Percentiles rank a stretch among this genome's conserved stretches.
Conservation (phyloP, 2,329 filamentous ascomycete species). For the Aspergillus jensenii region DNA sequence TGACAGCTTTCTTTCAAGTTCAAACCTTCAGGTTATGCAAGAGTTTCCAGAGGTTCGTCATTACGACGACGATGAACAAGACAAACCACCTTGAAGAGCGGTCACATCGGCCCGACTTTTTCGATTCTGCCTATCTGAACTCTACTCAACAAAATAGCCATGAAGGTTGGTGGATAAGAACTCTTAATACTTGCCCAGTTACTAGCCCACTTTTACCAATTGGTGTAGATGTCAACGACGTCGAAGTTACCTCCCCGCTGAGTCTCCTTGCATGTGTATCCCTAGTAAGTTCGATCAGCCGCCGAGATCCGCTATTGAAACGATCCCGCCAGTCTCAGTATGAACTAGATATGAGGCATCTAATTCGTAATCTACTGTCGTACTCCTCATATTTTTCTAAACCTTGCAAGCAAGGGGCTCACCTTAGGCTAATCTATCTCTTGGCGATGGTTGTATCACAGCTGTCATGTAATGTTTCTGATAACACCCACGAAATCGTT, state of each 20-base stretch:
- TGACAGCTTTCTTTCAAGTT: not conserved
- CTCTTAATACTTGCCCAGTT: not conserved
- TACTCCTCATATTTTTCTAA: conserved; percentile 8
- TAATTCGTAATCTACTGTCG: not conserved
- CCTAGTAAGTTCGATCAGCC: not conserved
- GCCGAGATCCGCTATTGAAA: not conserved
- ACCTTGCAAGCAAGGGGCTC: conserved; percentile 11
- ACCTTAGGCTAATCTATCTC: not conserved
- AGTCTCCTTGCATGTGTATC: conserved; percentile 17
- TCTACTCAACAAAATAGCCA: not conserved
- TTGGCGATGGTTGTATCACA: not conserved
- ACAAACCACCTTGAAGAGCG: not conserved
- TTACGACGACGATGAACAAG: not conserved
- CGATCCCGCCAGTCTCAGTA: not conserved
- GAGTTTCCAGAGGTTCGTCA: not conserved
- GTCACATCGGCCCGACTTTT: not conserved
- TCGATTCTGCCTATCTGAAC: not conserved
- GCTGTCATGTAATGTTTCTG: conserved; percentile 1
- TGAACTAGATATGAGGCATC: conserved; percentile 10
- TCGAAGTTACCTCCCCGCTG: conserved; percentile 1
- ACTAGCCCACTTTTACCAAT: not conserved
- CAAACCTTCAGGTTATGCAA: not conserved
- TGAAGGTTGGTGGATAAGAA: not conserved
- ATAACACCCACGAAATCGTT: not conserved
- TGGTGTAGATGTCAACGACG: not conserved